Conservation (phyloP, 106 monocot species). For the Phalaenopsis equestris region DNA sequence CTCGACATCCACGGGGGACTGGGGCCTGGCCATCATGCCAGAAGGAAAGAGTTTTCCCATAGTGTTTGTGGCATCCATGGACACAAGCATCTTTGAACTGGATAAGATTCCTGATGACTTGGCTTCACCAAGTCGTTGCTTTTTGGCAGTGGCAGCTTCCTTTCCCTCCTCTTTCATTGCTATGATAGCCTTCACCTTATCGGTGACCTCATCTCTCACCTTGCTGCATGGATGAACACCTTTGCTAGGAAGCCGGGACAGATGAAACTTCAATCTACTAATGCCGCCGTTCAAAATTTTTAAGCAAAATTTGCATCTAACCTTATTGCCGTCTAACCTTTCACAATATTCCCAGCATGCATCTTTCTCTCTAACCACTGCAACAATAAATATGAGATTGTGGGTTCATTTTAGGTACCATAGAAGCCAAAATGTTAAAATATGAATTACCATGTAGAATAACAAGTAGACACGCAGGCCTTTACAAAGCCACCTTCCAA, state of each 20-base stretch:
- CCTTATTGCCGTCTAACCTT: slow-evolving; percentile 92
- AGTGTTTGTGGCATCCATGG: slow-evolving; percentile 17
- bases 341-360: slow-evolving; percentile 98
- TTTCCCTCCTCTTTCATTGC: slow-evolving; percentile 69
- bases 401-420: background rate
- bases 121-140: slow-evolving; percentile 38
- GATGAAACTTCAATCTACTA: slow-evolving; percentile 88
- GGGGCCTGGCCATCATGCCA: slow-evolving; percentile 13
- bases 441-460: background rate
- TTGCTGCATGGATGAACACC: slow-evolving; percentile 88
- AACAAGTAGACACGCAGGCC: background rate
- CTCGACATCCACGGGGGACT: slow-evolving; percentile 46
- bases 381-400: background rate
- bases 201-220: slow-evolving; percentile 74
- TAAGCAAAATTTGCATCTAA: slow-evolving; percentile 83
- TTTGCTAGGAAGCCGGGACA: slow-evolving; percentile 79
- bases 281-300: slow-evolving; percentile 92
- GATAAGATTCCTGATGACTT: slow-evolving; percentile 20
- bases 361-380: slow-evolving; percentile 96
- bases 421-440: background rate
- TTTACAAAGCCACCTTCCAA: background rate
- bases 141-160: slow-evolving; percentile 49
- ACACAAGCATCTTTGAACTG: slow-evolving; percentile 19
- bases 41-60: slow-evolving; percentile 26
- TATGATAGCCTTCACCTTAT: slow-evolving; percentile 74